These are phyloP conservation scores for Blepharisma undulans DNA, from an alignment of 169 alveolate species.

Conservation along the genomic window DNA sequence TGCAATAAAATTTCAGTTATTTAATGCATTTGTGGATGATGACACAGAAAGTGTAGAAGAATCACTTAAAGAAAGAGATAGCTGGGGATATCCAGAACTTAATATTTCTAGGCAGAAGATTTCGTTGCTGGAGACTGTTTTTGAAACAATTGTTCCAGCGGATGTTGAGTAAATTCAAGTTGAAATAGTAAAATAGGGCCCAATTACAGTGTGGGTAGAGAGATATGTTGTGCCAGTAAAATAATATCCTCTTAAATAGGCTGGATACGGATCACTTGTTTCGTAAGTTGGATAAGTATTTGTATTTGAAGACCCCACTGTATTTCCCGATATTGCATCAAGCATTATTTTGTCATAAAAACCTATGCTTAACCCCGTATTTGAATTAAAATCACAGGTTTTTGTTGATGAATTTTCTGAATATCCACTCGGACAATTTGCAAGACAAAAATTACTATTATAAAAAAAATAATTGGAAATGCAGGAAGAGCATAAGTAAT, in stretches of 20 bases:
- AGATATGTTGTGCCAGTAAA: constrained; percentile 24
- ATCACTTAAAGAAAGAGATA: not conserved
- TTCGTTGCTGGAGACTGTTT: not conserved
- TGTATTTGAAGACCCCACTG: not conserved
- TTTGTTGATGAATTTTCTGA: not conserved
- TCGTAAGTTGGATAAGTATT: not conserved
- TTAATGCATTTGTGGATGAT: not conserved
- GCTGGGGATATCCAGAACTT: not conserved
- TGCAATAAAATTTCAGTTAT: constrained; percentile 9
- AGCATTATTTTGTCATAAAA: not conserved
- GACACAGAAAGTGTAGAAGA: not conserved
- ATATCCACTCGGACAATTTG: not conserved
- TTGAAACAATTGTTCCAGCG: not conserved
- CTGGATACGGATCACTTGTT: not conserved
- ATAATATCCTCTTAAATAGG: constrained; percentile 22
- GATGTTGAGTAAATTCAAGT: not conserved
- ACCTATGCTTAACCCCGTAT: not conserved
- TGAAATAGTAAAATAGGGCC: not conserved
- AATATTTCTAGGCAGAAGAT: not conserved
- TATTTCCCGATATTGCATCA: not conserved
- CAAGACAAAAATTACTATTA: not conserved
- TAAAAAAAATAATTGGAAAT: not conserved
- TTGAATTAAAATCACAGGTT: not conserved
- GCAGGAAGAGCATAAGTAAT: not conserved
- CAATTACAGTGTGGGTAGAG: not conserved